Percentiles rank a stretch among this genome's conserved stretches.
Evolutionary conservation across 2,329 filamentous ascomycete genomes (phyloP).

Genomic region (Neofusicoccum kwambonambiense): DNA sequence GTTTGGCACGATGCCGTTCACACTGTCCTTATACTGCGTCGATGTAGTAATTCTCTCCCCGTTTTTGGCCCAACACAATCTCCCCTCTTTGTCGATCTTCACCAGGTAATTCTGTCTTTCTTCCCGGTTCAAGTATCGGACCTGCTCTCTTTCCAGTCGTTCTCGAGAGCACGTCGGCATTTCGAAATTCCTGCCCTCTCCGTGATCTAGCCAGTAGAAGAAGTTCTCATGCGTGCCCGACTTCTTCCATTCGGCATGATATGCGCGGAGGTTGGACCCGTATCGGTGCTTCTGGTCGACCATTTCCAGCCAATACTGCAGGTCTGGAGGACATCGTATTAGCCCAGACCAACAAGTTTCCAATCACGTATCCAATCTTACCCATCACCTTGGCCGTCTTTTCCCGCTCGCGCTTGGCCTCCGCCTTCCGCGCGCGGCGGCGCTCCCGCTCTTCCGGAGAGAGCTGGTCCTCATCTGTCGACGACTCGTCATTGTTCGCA

Average conservation of each 20-base stretch:
- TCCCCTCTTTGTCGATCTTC: constrained; percentile 69
- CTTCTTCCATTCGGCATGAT: constrained; percentile 82
- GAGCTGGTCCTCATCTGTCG: constrained; percentile 46
- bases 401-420: constrained; percentile 58
- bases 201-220: constrained; percentile 90
- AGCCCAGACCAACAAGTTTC: not conserved
- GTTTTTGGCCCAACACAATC: constrained; percentile 86
- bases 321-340: constrained; percentile 62
- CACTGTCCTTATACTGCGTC: constrained; percentile 72
- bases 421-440: constrained; percentile 37
- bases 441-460: constrained; percentile 36
- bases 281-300: constrained; percentile 85
- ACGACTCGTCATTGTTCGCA: constrained; percentile 38
- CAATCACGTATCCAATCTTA: not conserved
- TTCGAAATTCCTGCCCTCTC: constrained; percentile 69
- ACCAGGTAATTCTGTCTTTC: constrained; percentile 81
- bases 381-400: constrained; percentile 58
- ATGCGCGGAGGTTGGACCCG: constrained; percentile 75
- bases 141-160: constrained; percentile 71
- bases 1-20: constrained; percentile 58
- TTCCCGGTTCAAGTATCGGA: constrained; percentile 79
- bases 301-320: constrained; percentile 85
- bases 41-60: constrained; percentile 74
- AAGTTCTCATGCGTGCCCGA: constrained; percentile 79
- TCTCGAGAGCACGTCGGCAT: constrained; percentile 71